Evolutionary conservation across 2,329 filamentous ascomycete species (phyloP), one percentile per base, ranked within the genome.

Genomic region (Didymella pinodella): DNA sequence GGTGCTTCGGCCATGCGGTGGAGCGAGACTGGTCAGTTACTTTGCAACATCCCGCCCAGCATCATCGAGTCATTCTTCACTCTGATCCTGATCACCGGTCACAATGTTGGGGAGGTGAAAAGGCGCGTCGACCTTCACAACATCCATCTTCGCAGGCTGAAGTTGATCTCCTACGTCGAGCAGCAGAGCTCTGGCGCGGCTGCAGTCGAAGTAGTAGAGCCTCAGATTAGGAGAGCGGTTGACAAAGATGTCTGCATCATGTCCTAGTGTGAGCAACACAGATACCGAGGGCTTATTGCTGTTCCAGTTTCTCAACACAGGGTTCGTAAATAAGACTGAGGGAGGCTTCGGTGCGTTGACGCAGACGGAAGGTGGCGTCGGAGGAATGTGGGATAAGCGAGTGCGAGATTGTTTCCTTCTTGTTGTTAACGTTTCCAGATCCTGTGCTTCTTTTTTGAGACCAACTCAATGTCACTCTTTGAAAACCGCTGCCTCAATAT

Each of bases 1-100:
- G 54, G 54, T 14, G 54, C 54, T 40, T 45, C 47, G 29, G 54
- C 38, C n/a, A 46, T 57, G 54, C 38, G 41, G 6, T 57, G 54
- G 54, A 57, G 14, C 12, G 54, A 50, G 28, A 51, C 54, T 12
- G 54, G 54, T 12, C 54, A 57, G n/a, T 40, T 57, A 11, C 47
- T 57, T 7, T 57, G 54, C 54, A 57, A 57, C 40, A 51, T 50
- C 6, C 54, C 54, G 43, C 54, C 47, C 16, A 57, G 54, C 34
- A 47, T 50, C 12, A 47, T 57, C 29, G 54, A 57, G 40, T 45
- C 46, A 6, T 57, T 57, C 18, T 57, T 57, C 40, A 57, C 54
- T 8, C 16, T 57, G 22, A 57, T 57, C 7, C 20, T 57, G 2
- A 50, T 57, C 8, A 57, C 54, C 2, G 54, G 54, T 16, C 54